Base-by-base conservation (phyloP, 108 stramenopile genomes). In the Pseudonitzschia pungens region DNA sequence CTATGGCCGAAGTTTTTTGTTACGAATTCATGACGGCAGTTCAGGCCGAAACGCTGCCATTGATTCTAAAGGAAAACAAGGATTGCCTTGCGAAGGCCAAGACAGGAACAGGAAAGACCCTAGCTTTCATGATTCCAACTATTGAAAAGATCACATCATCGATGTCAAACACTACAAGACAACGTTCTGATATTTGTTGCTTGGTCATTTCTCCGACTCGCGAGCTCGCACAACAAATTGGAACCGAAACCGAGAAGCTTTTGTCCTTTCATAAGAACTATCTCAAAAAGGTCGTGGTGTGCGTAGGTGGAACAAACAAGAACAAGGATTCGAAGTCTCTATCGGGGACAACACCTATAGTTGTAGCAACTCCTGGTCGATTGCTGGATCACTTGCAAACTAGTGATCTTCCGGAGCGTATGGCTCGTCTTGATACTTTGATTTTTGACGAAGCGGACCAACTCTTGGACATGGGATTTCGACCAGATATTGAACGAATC, bases 401-500 rank as follows among this genome's bases (percentile, higher is more conserved):
- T 75, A 91, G 88, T 18, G 92, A 87, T 3, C 71, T 81, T 18
- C 71, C 70, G 0, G 27, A 63, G 20, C 65, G 81, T 1, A 71
- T 84, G 77, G 28, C 63, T 15, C 75, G 79, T 31, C 71, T 85
- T 0, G 63, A 73, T 41, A 45, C 44, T 12, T 59, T 85, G 9
- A 65, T 82, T 21, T 59, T 82, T 14, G 81, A 82, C 60, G 81
- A 82, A 63, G 81, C 81, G 0, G 84, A 97, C 74, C 95, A 84
- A 50, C 73, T 98, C 9, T 70, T 97, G 4, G 96, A 97, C 62
- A 95, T 96, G 96, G 97, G 96, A 48, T 98, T 98, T 76, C 86
- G 89, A 10, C 85, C 85, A 16, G 95, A 91, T 22, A 87, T 98
- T 67, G 78, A 87, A 65, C 40, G 82, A 22, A 96, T 98, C 33